These are phyloP conservation scores for Apiotrichum mycotoxinovorans DNA, from an alignment of 1,284 basidiomycete species.

Conservation along the genomic window DNA sequence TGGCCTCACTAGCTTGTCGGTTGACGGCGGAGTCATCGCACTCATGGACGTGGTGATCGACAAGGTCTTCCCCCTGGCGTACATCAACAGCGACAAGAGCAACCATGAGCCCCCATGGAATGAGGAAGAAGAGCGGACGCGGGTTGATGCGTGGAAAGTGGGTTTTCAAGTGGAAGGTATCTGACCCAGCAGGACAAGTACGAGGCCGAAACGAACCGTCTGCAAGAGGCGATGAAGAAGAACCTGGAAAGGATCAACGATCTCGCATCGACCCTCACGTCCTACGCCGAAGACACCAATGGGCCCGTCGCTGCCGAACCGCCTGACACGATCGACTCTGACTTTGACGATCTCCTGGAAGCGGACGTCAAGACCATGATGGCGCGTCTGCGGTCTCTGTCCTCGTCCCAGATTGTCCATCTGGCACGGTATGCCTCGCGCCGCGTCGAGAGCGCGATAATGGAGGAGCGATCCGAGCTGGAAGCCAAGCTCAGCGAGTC, in stretches of 20 bases:
- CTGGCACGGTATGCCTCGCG: slow-evolving; percentile 60
- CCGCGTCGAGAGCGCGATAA: slow-evolving; percentile 56
- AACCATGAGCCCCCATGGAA: slow-evolving; percentile 61
- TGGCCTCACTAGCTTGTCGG: slow-evolving; percentile 70
- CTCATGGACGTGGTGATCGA: slow-evolving; percentile 71
- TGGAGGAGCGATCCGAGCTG: slow-evolving; percentile 59
- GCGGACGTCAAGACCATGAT: slow-evolving; percentile 44
- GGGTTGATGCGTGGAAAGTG: slow-evolving; percentile 69
- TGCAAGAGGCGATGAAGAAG: slow-evolving; percentile 34
- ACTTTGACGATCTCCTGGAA: slow-evolving; percentile 40
- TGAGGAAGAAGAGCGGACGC: slow-evolving; percentile 64
- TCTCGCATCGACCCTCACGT: slow-evolving; percentile 21
- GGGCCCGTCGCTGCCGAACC: slow-evolving; percentile 2
- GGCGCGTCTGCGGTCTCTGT: slow-evolving; percentile 51
- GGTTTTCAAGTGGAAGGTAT: slow-evolving; percentile 20
- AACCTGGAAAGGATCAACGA: slow-evolving; percentile 34
- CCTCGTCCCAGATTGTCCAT: slow-evolving; percentile 59
- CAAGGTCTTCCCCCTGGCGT: slow-evolving; percentile 56
- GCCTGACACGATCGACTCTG: slow-evolving; percentile 24
- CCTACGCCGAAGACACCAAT: slow-evolving; percentile 24
- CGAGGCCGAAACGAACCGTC: slow-evolving; percentile 31
- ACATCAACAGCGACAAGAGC: slow-evolving; percentile 56
- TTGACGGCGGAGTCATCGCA: slow-evolving; percentile 75
- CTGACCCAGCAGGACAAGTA: slow-evolving; percentile 33
- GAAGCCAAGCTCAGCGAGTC: slow-evolving; percentile 66